Base-by-base conservation (phyloP, 371 early-diverging fungal genomes). In the Mucor piriformis region DNA sequence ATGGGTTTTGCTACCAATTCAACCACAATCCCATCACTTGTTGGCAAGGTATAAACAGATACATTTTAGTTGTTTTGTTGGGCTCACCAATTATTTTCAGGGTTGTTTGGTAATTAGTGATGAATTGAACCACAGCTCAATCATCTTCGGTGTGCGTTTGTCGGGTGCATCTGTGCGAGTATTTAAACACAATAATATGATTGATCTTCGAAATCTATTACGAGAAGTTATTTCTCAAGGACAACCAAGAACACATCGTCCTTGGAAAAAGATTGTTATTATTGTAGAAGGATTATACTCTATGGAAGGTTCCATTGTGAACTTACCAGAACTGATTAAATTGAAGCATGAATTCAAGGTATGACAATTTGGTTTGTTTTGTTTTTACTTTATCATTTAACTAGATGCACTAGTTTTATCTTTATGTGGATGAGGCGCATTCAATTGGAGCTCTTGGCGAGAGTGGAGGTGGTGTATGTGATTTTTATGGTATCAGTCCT, bases 361-460 rank as follows among this genome's bases (percentile, higher is more conserved):
- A 79, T 32, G 34, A 4, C 18, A 29, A 29, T n/a, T n/a, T n/a
- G n/a, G n/a, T 97, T 97, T 12, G 97, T 97, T 72, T 37, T 15
- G 12, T 15, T 13, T 13, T 11, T 11, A 10, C 6, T n/a, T 3
- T 11, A 37, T 37, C 11, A 12, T 11, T n/a, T 11, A n/a, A n/a
- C 38, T 15, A 6, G 4, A 37, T 37, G 6, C 8, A 4, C 34
- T n/a, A 86, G 88, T 99, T 97, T 79, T 96, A 96, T 80, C 81
- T 99, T 52, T 99, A 96, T 80, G 86, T 99, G 3, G 99, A 99
- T 74, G 99, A 99, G 74, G 99, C 99, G 5, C 99, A 99, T 76
- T 98, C 99, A 15, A 95, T 99, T 65, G 99, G 99, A 48, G 99
- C 99, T 7, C 73, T 95, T 58, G 96, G 96, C 48, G 84, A 87